Conservation (phyloP, 2,329 filamentous ascomycete genomes). For the Xylaria sp. region DNA sequence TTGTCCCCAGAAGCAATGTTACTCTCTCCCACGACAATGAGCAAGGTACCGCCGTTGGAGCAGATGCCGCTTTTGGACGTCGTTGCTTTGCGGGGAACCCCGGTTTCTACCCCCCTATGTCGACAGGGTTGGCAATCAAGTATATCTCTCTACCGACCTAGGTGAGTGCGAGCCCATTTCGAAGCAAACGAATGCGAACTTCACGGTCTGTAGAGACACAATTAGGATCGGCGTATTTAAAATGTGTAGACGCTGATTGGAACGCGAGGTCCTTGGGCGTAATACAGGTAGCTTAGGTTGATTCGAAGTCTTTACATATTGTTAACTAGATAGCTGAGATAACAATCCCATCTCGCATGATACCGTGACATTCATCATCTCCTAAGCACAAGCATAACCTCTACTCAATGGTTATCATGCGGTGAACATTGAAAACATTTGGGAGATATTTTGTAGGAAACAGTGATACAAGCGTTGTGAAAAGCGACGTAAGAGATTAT, state of each 20-base stretch:
- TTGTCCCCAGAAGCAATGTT: slow-evolving; percentile 14
- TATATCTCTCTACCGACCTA: neutral
- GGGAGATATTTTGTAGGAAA: no score
- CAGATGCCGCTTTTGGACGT: slow-evolving; percentile 13
- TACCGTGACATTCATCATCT: neutral
- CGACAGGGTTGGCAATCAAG: neutral
- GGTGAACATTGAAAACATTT: no score
- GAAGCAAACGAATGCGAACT: slow-evolving; percentile 19
- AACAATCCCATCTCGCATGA: neutral
- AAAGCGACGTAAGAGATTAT: no score
- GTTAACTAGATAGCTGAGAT: neutral
- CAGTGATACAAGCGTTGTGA: no score
- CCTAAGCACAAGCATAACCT: neutral
- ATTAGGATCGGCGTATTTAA: slow-evolving; percentile 7
- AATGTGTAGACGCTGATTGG: slow-evolving; percentile 9
- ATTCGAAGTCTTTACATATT: neutral
- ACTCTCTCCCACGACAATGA: slow-evolving; percentile 3
- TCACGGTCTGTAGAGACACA: neutral
- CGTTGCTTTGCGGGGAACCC: slow-evolving; percentile 22
- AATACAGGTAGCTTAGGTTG: no score
- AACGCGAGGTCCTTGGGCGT: no score
- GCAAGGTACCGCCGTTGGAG: slow-evolving; percentile 4
- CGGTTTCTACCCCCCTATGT: slow-evolving; percentile 5
- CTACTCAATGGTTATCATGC: no score
- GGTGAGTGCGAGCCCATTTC: neutral